Conservation (phyloP, 1,284 basidiomycete genomes). For the Abortiporus biennis region DNA sequence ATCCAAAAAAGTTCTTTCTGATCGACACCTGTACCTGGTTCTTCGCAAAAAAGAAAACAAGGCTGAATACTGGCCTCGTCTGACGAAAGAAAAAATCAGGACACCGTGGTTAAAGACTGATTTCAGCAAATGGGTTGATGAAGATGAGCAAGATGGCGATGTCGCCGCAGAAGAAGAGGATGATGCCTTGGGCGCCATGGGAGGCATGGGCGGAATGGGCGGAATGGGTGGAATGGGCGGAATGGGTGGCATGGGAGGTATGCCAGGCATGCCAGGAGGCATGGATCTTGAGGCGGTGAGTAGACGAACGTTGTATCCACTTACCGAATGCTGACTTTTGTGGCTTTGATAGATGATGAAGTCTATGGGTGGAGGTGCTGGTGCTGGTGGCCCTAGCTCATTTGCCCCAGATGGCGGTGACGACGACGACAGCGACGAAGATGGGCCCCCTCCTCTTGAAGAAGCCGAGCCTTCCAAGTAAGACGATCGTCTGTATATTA, state of each 20-base stretch:
- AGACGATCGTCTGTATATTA: neutral
- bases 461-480: constrained; percentile 36
- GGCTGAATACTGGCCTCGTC: constrained; percentile 82
- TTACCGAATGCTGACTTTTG: neutral
- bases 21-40: constrained; percentile 59
- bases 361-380: constrained; percentile 43
- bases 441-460: constrained; percentile 74
- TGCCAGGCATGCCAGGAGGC: constrained; percentile 37
- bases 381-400: constrained; percentile 20
- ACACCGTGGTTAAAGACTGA: constrained; percentile 84
- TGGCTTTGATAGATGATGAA: constrained; percentile 53
- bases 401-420: constrained; percentile 27
- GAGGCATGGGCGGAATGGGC: constrained; percentile 38
- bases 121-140: constrained; percentile 91
- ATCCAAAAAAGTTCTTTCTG: constrained; percentile 57
- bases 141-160: constrained; percentile 85
- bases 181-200: constrained; percentile 36
- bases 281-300: constrained; percentile 59
- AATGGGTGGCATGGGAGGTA: constrained; percentile 30
- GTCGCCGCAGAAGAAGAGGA: constrained; percentile 37
- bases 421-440: constrained; percentile 51
- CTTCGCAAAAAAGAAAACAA: constrained; percentile 78
- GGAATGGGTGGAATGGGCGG: constrained; percentile 44
- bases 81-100: constrained; percentile 83
- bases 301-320: constrained; percentile 3